phyloP scores from a whole-genome alignment of 139 green algal species.

The Gonium pectorale region DNA sequence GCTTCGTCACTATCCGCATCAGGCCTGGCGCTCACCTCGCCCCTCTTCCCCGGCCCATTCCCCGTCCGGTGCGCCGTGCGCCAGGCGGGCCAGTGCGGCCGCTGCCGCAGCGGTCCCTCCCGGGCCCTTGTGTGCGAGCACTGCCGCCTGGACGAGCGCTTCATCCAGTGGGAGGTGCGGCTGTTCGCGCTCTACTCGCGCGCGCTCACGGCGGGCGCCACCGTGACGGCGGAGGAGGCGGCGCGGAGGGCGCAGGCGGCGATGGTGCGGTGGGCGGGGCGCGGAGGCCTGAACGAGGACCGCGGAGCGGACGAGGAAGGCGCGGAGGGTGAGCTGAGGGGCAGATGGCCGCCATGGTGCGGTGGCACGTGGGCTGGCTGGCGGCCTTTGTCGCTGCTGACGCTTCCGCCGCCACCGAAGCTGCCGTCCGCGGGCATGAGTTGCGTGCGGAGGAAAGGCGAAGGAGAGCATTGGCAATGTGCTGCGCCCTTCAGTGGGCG shows the following conservation, averaged over 20 bases:
- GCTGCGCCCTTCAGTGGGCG: too few species aligned
- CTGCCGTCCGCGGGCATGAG: too few species aligned
- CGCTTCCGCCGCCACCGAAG: too few species aligned
- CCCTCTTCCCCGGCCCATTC: too few species aligned
- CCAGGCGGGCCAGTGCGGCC: slow-evolving; percentile 64
- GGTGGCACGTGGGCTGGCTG: too few species aligned
- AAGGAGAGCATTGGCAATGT: too few species aligned
- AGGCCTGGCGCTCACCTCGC: too few species aligned
- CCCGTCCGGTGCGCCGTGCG: too few species aligned
- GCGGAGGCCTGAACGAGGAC: slow-evolving; percentile 69
- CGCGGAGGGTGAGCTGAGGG: not conserved
- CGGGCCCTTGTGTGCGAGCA: slow-evolving; percentile 74
- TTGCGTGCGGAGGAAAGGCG: too few species aligned
- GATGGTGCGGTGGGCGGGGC: slow-evolving; percentile 55
- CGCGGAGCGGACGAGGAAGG: not conserved
- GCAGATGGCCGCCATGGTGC: too few species aligned
- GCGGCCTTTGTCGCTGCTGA: too few species aligned
- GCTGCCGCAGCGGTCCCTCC: slow-evolving; percentile 70
- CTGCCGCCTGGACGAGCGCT: slow-evolving; percentile 80
- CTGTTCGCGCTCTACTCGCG: slow-evolving; percentile 74
- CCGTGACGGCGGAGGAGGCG: slow-evolving; percentile 74
- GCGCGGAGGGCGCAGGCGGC: slow-evolving; percentile 53
- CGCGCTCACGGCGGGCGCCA: slow-evolving; percentile 47
- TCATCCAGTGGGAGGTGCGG: slow-evolving; percentile 75
- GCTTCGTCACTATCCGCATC: too few species aligned